These are phyloP conservation scores for Xylaria castorea DNA, from an alignment of 495 filamentous ascomycete species.

Conservation along the genomic window DNA sequence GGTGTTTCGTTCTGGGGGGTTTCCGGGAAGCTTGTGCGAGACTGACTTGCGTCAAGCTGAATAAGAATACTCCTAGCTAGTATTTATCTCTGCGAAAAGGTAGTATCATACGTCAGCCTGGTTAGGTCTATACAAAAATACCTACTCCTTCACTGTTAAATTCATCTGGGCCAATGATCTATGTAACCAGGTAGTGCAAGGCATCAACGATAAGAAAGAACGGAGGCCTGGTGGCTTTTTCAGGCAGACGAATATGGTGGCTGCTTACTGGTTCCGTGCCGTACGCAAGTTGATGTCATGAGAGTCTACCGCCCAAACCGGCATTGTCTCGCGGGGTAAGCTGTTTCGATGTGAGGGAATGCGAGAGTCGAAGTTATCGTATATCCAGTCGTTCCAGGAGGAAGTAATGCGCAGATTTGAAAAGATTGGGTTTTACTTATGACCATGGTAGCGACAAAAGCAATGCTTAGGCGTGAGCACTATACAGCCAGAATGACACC, in stretches of 20 bases:
- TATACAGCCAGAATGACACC: background rate
- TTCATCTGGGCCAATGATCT: background rate
- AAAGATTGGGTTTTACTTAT: background rate
- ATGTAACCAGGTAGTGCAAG: background rate
- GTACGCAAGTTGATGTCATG: background rate
- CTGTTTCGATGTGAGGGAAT: background rate
- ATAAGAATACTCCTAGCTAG: background rate
- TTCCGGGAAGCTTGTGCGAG: background rate
- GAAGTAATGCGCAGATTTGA: background rate
- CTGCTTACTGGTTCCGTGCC: constrained; percentile 3
- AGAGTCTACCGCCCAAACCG: background rate
- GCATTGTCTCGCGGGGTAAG: background rate
- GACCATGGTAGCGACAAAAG: background rate
- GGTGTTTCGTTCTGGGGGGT: no score
- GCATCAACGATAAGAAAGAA: constrained; percentile 17
- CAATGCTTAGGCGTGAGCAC: background rate
- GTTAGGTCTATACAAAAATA: background rate
- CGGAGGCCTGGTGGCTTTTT: constrained; percentile 27
- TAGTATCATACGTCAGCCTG: background rate
- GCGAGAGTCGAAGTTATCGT: background rate
- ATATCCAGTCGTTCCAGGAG: background rate
- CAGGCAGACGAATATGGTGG: constrained; percentile 14
- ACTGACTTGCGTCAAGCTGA: background rate
- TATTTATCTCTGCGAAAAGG: background rate
- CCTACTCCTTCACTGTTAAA: background rate